A percentile compares a stretch with the other conserved stretches of the same genome.
phyloP scores from a whole-genome alignment of 495 filamentous ascomycete species.

The Aspergillus heteromorphus region DNA sequence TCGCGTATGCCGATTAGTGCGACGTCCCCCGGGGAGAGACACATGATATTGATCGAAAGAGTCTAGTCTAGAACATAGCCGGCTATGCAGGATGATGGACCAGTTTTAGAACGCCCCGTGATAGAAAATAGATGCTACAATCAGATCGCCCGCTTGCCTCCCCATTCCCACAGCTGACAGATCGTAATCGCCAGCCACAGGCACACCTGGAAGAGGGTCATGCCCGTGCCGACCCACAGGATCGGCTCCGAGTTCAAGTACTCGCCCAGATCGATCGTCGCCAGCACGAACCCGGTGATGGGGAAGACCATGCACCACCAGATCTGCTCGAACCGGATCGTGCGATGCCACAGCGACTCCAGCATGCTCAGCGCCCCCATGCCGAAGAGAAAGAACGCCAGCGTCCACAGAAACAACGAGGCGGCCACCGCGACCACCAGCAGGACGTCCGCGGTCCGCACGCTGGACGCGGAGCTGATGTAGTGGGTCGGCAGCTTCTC shows the following conservation, averaged over 20 bases:
- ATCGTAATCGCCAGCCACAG: constrained; percentile 8
- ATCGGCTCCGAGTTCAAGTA: constrained; percentile 24
- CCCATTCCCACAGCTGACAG: neutral
- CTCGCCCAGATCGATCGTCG: constrained; percentile 27
- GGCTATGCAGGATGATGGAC: no score
- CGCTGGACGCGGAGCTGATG: neutral
- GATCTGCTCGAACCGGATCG: constrained; percentile 16
- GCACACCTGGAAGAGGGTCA: constrained; percentile 17
- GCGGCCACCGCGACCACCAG: constrained; percentile 36
- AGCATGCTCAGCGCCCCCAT: constrained; percentile 31
- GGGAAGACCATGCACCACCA: constrained; percentile 25
- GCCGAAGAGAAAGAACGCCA: constrained; percentile 31
- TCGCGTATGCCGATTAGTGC: no score
- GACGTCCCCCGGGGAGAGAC: no score
- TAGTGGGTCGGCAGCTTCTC: constrained; percentile 15
- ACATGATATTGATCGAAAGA: no score
- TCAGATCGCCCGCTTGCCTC: neutral
- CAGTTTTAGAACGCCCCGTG: no score
- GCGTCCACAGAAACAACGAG: constrained; percentile 34
- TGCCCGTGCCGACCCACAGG: constrained; percentile 20
- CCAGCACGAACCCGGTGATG: constrained; percentile 28
- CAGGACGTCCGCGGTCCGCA: constrained; percentile 21
- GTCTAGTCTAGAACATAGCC: neutral
- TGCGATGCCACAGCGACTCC: constrained; percentile 16
- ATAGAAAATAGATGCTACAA: neutral